These are phyloP conservation scores for Rhexocercosporidium sp. DNA, from an alignment of 2,329 filamentous ascomycete species.

Conservation along the genomic window DNA sequence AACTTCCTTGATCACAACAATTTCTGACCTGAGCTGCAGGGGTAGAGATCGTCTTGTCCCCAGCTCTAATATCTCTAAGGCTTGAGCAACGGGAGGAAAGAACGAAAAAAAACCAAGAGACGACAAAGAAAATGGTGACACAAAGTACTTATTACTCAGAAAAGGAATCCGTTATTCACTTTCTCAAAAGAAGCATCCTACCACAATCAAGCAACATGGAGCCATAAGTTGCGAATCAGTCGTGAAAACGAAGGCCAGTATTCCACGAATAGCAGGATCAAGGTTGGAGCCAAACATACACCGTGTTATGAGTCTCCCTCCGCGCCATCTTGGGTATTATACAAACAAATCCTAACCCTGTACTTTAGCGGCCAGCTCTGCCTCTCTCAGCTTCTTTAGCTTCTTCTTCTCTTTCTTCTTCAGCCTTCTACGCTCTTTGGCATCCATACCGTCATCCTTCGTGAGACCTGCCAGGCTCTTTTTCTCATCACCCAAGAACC, in stretches of 20 bases:
- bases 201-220: too few relatives aligned
- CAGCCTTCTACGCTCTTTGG: slow-evolving; percentile 26
- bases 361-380: background rate
- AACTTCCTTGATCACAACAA: background rate
- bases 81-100: too few relatives aligned
- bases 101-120: too few relatives aligned
- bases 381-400: slow-evolving; percentile 21
- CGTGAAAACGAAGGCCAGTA: too few relatives aligned
- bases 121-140: too few relatives aligned
- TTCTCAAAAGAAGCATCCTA: too few relatives aligned
- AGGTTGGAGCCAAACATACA: background rate
- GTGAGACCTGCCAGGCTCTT: background rate
- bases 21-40: background rate
- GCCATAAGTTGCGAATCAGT: too few relatives aligned
- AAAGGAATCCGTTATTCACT: too few relatives aligned
- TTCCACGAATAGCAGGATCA: too few relatives aligned
- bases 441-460: slow-evolving; percentile 17
- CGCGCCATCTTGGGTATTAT: background rate
- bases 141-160: too few relatives aligned
- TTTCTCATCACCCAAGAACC: background rate
- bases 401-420: slow-evolving; percentile 34
- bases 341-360: background rate
- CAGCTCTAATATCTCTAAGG: too few relatives aligned
- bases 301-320: background rate
- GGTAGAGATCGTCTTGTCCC: background rate